phyloP scores from a whole-genome alignment of 2,329 filamentous ascomycete species.

The Monosporascus sp. region DNA sequence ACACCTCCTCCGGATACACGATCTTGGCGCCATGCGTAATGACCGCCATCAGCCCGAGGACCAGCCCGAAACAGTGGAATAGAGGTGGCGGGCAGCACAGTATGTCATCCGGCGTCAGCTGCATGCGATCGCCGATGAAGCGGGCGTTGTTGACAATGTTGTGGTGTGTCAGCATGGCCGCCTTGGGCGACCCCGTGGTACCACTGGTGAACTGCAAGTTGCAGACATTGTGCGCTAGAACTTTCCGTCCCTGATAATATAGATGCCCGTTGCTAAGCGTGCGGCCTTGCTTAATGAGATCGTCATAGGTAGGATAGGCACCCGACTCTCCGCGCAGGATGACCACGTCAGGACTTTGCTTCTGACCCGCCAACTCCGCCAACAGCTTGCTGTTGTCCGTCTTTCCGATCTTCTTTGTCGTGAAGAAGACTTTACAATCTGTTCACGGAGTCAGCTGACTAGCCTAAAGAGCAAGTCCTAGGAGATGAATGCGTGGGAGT shows the following conservation, averaged over 20 bases:
- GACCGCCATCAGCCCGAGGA: slow-evolving; percentile 67
- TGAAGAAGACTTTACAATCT: slow-evolving; percentile 72
- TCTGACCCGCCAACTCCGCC: slow-evolving; percentile 41
- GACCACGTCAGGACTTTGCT: slow-evolving; percentile 46
- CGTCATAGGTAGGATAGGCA: slow-evolving; percentile 55
- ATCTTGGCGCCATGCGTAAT: slow-evolving; percentile 73
- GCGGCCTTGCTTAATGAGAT: slow-evolving; percentile 49
- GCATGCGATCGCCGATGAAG: slow-evolving; percentile 71
- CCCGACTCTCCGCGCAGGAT: slow-evolving; percentile 54
- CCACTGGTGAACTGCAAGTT: slow-evolving; percentile 73
- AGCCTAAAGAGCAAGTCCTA: neutral
- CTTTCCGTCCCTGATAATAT: slow-evolving; percentile 46
- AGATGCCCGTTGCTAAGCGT: slow-evolving; percentile 45
- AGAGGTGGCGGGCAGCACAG: slow-evolving; percentile 79
- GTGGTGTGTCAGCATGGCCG: slow-evolving; percentile 69
- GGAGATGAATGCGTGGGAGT: slow-evolving; percentile 14
- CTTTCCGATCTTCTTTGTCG: slow-evolving; percentile 62
- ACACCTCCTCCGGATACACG: slow-evolving; percentile 70
- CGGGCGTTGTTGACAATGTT: slow-evolving; percentile 62
- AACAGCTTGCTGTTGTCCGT: slow-evolving; percentile 60
- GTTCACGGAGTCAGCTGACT: neutral
- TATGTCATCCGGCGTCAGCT: slow-evolving; percentile 59
- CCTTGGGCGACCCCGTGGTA: slow-evolving; percentile 70
- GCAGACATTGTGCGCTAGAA: slow-evolving; percentile 63
- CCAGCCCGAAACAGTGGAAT: slow-evolving; percentile 82